A percentile compares a stretch with the other conserved stretches of the same genome.
Conservation (phyloP, 2,329 filamentous ascomycete species). For the Arthrocladium fulminans region DNA sequence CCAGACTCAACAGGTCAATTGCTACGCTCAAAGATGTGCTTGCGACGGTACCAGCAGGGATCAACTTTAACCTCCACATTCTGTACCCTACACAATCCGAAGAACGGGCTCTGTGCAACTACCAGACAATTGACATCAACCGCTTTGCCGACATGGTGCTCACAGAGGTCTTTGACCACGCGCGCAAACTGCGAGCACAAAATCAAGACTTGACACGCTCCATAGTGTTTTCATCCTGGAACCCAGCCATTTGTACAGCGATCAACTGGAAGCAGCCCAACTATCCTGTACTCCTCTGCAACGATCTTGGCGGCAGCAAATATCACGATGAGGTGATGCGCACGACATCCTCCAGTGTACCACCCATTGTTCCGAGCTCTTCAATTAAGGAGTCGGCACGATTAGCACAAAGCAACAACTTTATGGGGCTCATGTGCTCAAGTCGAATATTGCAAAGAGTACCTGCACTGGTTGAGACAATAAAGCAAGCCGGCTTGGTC, state of each 20-base stretch:
- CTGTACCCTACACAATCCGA: constrained; percentile 73
- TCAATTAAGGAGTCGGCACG: constrained; percentile 93
- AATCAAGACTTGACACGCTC: constrained; percentile 69
- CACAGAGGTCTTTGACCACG: constrained; percentile 82
- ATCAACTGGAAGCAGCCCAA: constrained; percentile 99
- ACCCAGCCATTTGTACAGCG: constrained; percentile 79
- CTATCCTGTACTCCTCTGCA: constrained; percentile 88
- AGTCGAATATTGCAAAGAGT: constrained; percentile 84
- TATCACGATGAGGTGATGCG: constrained; percentile 7
- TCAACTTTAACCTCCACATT: constrained; percentile 88
- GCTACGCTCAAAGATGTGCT: constrained; percentile 73
- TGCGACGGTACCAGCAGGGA: constrained; percentile 60
- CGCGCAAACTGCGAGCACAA: constrained; percentile 56
- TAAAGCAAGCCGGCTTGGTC: constrained; percentile 88
- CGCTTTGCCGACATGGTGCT: constrained; percentile 75
- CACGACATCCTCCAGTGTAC: neutral
- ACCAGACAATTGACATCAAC: constrained; percentile 69
- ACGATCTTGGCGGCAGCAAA: constrained; percentile 59
- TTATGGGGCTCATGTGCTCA: constrained; percentile 93
- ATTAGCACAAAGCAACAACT: constrained; percentile 89
- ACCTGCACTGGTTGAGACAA: constrained; percentile 80
- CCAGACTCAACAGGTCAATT: constrained; percentile 64
- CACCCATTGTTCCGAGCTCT: constrained; percentile 36
- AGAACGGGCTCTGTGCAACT: constrained; percentile 60
- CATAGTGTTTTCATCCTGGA: constrained; percentile 91